These are phyloP conservation scores for Saccharomyces hybrid DNA, from an alignment of 1,139 yeast genomes.

Conservation along the genomic window DNA sequence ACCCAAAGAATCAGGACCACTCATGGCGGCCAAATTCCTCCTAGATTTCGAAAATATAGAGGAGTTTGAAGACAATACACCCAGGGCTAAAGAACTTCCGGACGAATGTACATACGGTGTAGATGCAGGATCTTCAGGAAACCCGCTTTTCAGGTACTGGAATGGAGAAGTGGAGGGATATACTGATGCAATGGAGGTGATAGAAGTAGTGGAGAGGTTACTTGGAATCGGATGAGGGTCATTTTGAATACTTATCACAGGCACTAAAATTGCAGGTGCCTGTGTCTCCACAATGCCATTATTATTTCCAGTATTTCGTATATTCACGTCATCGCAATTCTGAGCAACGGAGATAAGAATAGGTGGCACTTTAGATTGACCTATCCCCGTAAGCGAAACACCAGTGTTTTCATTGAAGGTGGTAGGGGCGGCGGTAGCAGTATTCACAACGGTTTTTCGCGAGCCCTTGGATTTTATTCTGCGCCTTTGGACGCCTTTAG, in stretches of 20 bases:
- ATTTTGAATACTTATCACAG: neutral
- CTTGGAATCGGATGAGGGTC: neutral
- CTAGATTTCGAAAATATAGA: neutral
- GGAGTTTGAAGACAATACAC: neutral
- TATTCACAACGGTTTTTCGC: neutral
- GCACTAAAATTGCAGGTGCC: neutral
- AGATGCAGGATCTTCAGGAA: neutral
- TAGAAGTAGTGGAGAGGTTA: neutral
- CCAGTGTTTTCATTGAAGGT: neutral
- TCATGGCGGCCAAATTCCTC: neutral
- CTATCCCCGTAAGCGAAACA: neutral
- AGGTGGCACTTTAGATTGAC: neutral
- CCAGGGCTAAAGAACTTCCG: neutral
- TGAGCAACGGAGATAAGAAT: neutral
- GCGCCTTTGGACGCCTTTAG: constrained; percentile 13
- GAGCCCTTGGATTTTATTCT: neutral
- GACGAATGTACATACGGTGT: neutral
- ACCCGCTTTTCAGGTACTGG: neutral
- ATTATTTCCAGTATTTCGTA: neutral
- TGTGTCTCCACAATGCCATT: neutral
- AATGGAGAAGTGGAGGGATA: neutral
- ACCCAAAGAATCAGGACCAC: neutral
- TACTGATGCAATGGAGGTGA: neutral
- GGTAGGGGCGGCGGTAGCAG: neutral
- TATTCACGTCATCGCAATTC: neutral